Conservation (phyloP, 495 filamentous ascomycete species). For the Apiosordaria backusii region DNA sequence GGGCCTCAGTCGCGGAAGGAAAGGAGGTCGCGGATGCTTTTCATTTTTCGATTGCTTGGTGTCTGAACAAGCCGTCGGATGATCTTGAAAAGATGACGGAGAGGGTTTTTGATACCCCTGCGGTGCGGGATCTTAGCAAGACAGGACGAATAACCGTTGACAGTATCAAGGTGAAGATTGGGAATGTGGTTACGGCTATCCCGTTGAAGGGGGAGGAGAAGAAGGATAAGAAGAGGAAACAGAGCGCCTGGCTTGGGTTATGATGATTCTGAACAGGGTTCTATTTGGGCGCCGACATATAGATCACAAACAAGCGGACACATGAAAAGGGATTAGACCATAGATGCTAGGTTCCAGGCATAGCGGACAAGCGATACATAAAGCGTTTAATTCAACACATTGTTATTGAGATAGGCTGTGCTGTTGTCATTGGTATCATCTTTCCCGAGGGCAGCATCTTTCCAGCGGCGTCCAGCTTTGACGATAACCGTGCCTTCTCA, state of each 20-base stretch:
- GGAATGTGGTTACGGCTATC: conserved; percentile 63
- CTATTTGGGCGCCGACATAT: background rate
- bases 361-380: background rate
- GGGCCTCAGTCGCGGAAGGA: conserved; percentile 23
- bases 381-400: background rate
- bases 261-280: background rate
- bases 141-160: conserved; percentile 38
- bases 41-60: conserved; percentile 82
- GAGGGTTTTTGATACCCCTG: conserved; percentile 22
- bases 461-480: too few species aligned
- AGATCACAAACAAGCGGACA: background rate
- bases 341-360: background rate
- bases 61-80: conserved; percentile 46
- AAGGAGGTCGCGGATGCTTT: conserved; percentile 47
- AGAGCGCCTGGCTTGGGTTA: background rate
- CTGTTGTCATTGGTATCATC: too few species aligned
- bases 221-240: background rate
- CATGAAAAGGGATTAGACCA: background rate
- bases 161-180: conserved; percentile 71
- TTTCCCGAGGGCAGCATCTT: too few species aligned
- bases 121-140: background rate
- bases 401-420: too few species aligned
- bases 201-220: conserved; percentile 34
- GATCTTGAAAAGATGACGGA: conserved; percentile 35
- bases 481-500: too few species aligned